These are phyloP conservation scores for Schwanniomyces pseudopolymorphus DNA, from an alignment of 805 yeast genomes.

Conservation along the genomic window DNA sequence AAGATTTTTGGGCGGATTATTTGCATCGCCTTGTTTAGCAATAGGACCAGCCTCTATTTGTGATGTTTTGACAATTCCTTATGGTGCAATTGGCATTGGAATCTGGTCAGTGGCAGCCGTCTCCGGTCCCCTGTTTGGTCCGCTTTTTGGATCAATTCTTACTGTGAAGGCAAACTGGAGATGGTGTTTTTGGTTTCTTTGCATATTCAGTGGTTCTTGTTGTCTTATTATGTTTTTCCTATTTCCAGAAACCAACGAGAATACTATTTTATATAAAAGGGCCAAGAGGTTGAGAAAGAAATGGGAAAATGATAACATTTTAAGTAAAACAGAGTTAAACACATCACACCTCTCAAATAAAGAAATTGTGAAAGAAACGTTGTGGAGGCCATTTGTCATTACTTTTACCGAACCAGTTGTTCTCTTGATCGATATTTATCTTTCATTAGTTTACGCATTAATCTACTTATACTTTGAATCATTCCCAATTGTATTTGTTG, in stretches of 20 bases:
- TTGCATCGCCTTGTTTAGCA: slow-evolving; percentile 51
- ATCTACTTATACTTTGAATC: slow-evolving; percentile 60
- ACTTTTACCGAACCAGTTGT: slow-evolving; percentile 55
- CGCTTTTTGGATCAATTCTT: slow-evolving; percentile 51
- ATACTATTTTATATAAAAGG: slow-evolving; percentile 46
- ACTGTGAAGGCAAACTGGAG: slow-evolving; percentile 44
- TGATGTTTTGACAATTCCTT: slow-evolving; percentile 41
- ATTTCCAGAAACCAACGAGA: slow-evolving; percentile 51
- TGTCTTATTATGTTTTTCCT: slow-evolving; percentile 28
- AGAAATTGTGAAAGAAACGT: slow-evolving; percentile 19
- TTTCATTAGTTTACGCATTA: slow-evolving; percentile 53
- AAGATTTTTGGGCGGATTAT: slow-evolving; percentile 50
- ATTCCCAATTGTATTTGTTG: slow-evolving; percentile 50
- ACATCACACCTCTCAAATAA: slow-evolving; percentile 7
- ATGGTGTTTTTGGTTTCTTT: slow-evolving; percentile 54
- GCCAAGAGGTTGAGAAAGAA: slow-evolving; percentile 46
- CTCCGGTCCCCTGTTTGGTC: slow-evolving; percentile 44
- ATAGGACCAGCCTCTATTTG: slow-evolving; percentile 55
- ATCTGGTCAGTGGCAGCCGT: slow-evolving; percentile 51
- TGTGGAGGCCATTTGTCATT: slow-evolving; percentile 52
- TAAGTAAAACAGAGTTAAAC: slow-evolving; percentile 40
- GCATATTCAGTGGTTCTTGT: slow-evolving; percentile 26
- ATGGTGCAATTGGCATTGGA: slow-evolving; percentile 42
- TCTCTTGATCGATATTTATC: slow-evolving; percentile 48
- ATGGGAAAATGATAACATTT: slow-evolving; percentile 50